These are phyloP conservation scores for Fomitopsis betulina DNA, from an alignment of 1,284 basidiomycete species.

Conservation along the genomic window DNA sequence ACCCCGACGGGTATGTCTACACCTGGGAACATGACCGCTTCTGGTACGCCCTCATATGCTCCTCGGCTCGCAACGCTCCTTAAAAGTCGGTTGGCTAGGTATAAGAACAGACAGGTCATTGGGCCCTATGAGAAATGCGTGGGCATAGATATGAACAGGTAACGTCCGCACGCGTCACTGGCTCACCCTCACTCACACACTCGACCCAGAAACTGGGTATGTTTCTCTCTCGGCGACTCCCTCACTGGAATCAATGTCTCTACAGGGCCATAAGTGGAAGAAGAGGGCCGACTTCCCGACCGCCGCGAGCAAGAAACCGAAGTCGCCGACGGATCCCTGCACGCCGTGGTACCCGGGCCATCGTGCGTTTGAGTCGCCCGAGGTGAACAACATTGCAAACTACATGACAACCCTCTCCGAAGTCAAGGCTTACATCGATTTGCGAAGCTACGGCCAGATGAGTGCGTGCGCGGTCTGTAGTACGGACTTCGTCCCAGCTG, in stretches of 20 bases:
- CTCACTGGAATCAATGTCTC: neutral
- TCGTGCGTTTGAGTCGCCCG: slow-evolving; percentile 70
- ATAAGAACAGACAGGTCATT: slow-evolving; percentile 72
- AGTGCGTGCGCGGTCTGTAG: slow-evolving; percentile 39
- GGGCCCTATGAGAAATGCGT: slow-evolving; percentile 47
- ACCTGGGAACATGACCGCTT: slow-evolving; percentile 63
- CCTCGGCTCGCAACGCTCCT: neutral
- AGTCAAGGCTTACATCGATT: slow-evolving; percentile 63
- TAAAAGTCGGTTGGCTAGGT: slow-evolving; percentile 31
- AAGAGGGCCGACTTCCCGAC: slow-evolving; percentile 27
- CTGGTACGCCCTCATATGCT: slow-evolving; percentile 42
- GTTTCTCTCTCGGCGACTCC: neutral
- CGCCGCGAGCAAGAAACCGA: slow-evolving; percentile 18
- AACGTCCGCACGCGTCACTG: neutral
- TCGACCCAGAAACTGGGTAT: slow-evolving; percentile 26
- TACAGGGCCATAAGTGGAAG: slow-evolving; percentile 62
- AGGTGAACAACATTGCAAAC: slow-evolving; percentile 72
- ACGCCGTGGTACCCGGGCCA: slow-evolving; percentile 72
- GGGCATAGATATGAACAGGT: slow-evolving; percentile 81
- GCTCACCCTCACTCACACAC: neutral
- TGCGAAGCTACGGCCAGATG: slow-evolving; percentile 84
- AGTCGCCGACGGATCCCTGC: slow-evolving; percentile 48
- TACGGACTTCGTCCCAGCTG: neutral
- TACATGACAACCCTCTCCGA: slow-evolving; percentile 56
- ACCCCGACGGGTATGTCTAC: slow-evolving; percentile 76